A percentile compares a stretch with the other conserved stretches of the same genome.
phyloP scores from a whole-genome alignment of 1,284 basidiomycete species.

The Marasmius tenuissimus region DNA sequence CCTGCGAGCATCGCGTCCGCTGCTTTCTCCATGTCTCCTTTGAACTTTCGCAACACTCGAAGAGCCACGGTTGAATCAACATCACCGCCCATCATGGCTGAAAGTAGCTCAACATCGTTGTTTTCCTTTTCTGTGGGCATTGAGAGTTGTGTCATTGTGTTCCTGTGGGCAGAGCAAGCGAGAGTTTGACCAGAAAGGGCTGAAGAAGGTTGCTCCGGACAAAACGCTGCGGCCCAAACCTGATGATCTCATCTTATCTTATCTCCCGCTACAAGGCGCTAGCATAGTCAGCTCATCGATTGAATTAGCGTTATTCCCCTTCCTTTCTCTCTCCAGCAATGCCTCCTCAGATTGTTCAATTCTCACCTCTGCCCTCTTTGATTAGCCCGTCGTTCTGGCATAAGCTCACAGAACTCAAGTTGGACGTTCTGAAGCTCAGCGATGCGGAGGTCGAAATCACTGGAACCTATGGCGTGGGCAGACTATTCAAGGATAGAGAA shows the following conservation, averaged over 20 bases:
- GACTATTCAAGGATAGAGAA: conserved; percentile 73
- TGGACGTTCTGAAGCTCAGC: conserved; percentile 86
- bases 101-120: neutral
- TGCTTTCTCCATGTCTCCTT: conserved; percentile 60
- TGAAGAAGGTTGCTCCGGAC: too few species aligned
- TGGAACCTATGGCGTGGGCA: conserved; percentile 73
- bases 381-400: conserved; percentile 96
- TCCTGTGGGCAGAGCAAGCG: too few species aligned
- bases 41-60: conserved; percentile 54
- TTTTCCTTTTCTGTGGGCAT: neutral
- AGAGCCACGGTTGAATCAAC: conserved; percentile 34
- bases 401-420: conserved; percentile 84
- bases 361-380: conserved; percentile 83
- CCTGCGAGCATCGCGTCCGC: conserved; percentile 59
- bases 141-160: neutral
- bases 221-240: too few species aligned
- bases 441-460: conserved; percentile 68
- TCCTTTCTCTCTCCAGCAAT: too few species aligned
- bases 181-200: too few species aligned
- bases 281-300: too few species aligned
- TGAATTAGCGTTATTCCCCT: too few species aligned
- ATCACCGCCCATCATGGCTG: neutral
- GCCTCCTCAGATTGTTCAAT: conserved; percentile 62
- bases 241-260: too few species aligned
- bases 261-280: too few species aligned